Evolutionary conservation across 2,329 filamentous ascomycete genomes (phyloP), one percentile per base, ranked within the genome.

Genomic region (Hypoxylon sp.): DNA sequence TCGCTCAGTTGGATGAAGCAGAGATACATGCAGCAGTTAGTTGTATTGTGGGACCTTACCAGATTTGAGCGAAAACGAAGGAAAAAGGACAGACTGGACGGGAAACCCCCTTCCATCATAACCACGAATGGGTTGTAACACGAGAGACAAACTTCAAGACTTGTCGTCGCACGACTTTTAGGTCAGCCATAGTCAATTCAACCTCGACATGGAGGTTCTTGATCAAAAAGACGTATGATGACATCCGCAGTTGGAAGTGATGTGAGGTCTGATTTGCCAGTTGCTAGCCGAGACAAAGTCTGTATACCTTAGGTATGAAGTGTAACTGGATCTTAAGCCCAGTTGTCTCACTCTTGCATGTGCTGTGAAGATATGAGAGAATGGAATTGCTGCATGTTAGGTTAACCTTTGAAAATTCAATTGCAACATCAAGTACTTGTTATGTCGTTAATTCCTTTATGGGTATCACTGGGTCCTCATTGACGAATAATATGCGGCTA

Each of bases 1-100:
- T 60, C 37, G 53, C 56, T 60, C 37, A 49, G 59, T 48, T 49
- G 53, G 56, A 24, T 48, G 53, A 57, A 57, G 55, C 56, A 66
- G 32, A 43, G 34, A 43, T 28, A 53, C 13, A 30, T 10, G 7
- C 7, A 26, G 7, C 24, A 26, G 24, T 26, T 26, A n/a, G 13
- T 15, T 55, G 55, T 56, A 50, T 51, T 58, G 39, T 47, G 56
- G 49, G 53, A 58, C 13, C 57, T 43, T 57, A 53, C 56, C 51
- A 43, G 22, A 53, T 22, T 30, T 56, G 60, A 56, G 46, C 55
- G 62, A 57, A 62, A 41, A 20, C 56, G 59, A 65, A 62, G 43
- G 52, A 44, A 51, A 44, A 51, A n/a, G n/a, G 50, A 48, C 24
- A 17, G 5, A 51, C 8, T 55, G 56, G 61, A 51, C 8, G 57